These are phyloP conservation scores for Cyberlindnera mycetangii DNA, from an alignment of 805 yeast species.

Conservation along the genomic window DNA sequence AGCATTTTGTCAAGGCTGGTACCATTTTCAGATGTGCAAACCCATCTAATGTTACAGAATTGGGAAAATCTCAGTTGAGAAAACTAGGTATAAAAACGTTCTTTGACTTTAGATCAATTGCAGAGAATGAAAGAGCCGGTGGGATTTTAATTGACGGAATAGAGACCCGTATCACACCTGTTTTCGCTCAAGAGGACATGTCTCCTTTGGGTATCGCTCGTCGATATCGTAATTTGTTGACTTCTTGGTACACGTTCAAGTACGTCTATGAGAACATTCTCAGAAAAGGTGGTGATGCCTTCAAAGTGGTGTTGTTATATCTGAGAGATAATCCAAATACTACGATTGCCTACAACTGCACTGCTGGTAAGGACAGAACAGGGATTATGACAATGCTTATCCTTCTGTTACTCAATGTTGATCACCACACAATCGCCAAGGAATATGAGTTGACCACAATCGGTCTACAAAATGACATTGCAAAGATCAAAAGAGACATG, in stretches of 20 bases:
- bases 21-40: slow-evolving; percentile 63
- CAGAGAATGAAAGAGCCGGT: slow-evolving; percentile 49
- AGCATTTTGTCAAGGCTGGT: slow-evolving; percentile 48
- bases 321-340: slow-evolving; percentile 50
- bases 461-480: slow-evolving; percentile 52
- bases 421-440: slow-evolving; percentile 57
- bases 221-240: slow-evolving; percentile 50
- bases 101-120: slow-evolving; percentile 67
- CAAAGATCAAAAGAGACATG: slow-evolving; percentile 24
- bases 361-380: slow-evolving; percentile 87
- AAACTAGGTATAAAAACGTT: slow-evolving; percentile 48
- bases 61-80: slow-evolving; percentile 42
- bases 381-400: slow-evolving; percentile 72
- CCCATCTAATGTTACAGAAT: slow-evolving; percentile 46
- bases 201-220: slow-evolving; percentile 65
- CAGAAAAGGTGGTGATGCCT: slow-evolving; percentile 45
- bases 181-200: slow-evolving; percentile 50
- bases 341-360: slow-evolving; percentile 69
- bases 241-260: slow-evolving; percentile 61
- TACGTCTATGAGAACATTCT: slow-evolving; percentile 61
- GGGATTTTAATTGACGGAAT: slow-evolving; percentile 44
- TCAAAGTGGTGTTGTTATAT: slow-evolving; percentile 47
- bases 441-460: slow-evolving; percentile 75
- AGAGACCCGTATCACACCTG: slow-evolving; percentile 49
- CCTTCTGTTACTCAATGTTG: slow-evolving; percentile 62